Evolutionary conservation across 441 rosid species (phyloP).

Genomic region (Erodium moschatum): DNA sequence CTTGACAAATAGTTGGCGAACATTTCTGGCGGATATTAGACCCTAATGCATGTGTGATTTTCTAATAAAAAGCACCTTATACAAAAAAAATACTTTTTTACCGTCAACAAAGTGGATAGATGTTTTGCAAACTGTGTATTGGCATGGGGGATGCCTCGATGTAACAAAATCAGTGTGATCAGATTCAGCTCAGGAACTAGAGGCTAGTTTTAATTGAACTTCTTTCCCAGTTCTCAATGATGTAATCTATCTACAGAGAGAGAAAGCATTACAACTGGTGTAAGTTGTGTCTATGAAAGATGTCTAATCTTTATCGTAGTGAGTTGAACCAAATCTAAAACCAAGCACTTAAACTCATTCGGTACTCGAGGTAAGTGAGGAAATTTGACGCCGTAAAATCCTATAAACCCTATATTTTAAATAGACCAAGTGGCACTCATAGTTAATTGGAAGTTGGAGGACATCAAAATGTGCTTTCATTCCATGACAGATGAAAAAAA

Average conservation of each 20-base stretch:
- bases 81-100: background rate
- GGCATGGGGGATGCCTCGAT: background rate
- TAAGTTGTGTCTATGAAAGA: background rate
- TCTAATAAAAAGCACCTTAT: background rate
- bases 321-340: background rate
- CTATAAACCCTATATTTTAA: background rate
- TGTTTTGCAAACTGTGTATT: background rate
- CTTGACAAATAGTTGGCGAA: background rate
- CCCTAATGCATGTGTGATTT: background rate
- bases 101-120: background rate
- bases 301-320: background rate
- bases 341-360: background rate
- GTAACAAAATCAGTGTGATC: background rate
- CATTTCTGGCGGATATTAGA: background rate
- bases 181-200: background rate
- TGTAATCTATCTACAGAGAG: background rate
- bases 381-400: background rate
- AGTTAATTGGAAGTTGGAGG: background rate
- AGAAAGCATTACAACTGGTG: background rate
- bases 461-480: background rate
- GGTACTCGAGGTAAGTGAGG: background rate
- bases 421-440: too few relatives aligned
- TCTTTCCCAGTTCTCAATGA: background rate
- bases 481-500: background rate
- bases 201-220: background rate